phyloP scores from a whole-genome alignment of 169 alveolate genomes.

The Eimeria praecox region DNA sequence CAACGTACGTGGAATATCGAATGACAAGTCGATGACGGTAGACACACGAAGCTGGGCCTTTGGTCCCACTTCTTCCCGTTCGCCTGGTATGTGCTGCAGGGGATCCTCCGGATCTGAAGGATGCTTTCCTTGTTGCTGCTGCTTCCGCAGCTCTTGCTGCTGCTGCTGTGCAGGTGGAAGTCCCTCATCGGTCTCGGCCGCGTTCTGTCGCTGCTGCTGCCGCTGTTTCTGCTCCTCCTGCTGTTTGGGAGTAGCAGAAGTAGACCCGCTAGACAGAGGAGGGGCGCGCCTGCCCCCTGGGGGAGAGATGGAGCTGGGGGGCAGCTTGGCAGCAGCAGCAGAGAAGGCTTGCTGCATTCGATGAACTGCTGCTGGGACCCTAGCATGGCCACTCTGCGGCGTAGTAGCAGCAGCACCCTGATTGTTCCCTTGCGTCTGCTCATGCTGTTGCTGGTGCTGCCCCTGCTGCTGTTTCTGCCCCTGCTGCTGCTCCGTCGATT shows the following conservation, averaged over 20 bases:
- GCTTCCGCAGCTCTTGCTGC: neutral
- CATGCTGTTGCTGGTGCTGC: neutral
- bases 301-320: conserved; percentile 39
- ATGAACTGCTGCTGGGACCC: conserved; percentile 59
- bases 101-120: neutral
- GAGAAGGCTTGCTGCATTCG: conserved; percentile 67
- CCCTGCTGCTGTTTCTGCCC: neutral
- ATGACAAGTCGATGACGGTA: conserved; percentile 48
- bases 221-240: conserved; percentile 33
- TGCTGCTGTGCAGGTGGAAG: neutral
- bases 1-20: conserved; percentile 53
- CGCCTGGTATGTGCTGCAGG: conserved; percentile 50
- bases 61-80: neutral
- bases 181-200: neutral
- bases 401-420: conserved; percentile 25
- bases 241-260: conserved; percentile 17
- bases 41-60: conserved; percentile 3
- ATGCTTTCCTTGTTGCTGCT: neutral
- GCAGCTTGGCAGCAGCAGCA: conserved; percentile 61
- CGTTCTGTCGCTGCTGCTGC: neutral
- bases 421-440: neutral
- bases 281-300: conserved; percentile 57
- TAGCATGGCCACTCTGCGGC: conserved; percentile 40
- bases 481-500: conserved; percentile 11
- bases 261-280: neutral